phyloP scores from a whole-genome alignment of 177 flowering plant genomes.

The Vitis hybrid region DNA sequence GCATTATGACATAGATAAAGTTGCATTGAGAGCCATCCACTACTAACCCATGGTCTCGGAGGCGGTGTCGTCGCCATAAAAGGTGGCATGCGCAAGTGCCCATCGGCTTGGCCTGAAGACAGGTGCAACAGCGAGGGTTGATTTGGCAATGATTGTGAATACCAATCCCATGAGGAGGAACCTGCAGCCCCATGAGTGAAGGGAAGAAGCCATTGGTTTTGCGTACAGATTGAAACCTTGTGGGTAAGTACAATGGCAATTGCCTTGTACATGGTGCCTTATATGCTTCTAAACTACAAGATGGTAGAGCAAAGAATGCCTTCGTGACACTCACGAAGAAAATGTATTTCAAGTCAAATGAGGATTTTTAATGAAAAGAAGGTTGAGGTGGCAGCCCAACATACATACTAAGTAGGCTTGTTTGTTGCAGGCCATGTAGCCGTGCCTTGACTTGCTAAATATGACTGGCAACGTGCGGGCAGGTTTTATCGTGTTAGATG shows the following conservation, averaged over 20 bases:
- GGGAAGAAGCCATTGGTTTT: conserved; percentile 7
- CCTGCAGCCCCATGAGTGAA: conserved; percentile 14
- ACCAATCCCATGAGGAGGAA: conserved; percentile 18
- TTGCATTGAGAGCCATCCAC: too few relatives aligned
- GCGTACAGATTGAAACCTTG: neutral
- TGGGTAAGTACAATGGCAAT: neutral
- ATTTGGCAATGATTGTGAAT: conserved; percentile 8
- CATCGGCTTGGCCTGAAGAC: conserved; percentile 46
- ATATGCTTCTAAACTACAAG: neutral
- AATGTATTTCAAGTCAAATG: neutral
- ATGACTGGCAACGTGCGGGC: too few relatives aligned
- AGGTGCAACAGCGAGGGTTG: neutral
- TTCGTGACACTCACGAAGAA: conserved; percentile 40
- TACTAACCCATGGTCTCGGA: conserved; percentile 71
- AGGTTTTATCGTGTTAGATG: too few relatives aligned
- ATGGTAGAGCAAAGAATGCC: neutral
- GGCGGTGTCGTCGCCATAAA: conserved; percentile 89
- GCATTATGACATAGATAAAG: neutral
- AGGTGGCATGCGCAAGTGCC: conserved; percentile 74
- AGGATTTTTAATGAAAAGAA: too few relatives aligned
- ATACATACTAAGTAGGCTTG: too few relatives aligned
- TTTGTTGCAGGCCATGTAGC: too few relatives aligned
- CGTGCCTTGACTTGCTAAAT: too few relatives aligned
- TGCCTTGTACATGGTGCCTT: conserved; percentile 10
- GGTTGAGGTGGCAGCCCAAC: too few relatives aligned